Evolutionary conservation across 352 stramenopile species (phyloP).

Genomic region (Phytophthora macrochlamydospora): DNA sequence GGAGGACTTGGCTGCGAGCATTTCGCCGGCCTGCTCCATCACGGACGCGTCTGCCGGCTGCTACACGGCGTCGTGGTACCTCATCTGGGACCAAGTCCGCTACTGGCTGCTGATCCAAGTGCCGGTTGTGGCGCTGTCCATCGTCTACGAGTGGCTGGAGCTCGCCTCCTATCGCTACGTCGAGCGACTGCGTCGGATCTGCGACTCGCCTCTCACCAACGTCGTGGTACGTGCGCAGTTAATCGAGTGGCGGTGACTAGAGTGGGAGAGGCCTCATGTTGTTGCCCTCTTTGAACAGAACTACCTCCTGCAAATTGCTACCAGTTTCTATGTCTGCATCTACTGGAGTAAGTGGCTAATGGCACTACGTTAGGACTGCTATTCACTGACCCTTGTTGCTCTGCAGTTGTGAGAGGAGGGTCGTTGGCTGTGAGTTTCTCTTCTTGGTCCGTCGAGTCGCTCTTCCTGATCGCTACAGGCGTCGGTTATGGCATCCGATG

Average conservation of each 20-base stretch:
- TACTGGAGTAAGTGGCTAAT: constrained; percentile 74
- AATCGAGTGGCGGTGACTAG: not conserved
- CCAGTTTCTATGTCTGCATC: constrained; percentile 80
- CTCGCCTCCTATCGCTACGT: constrained; percentile 61
- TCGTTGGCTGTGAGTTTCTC: constrained; percentile 74
- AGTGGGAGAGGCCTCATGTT: too few species aligned
- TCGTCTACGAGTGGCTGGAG: constrained; percentile 87
- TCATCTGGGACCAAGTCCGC: constrained; percentile 81
- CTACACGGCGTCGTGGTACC: constrained; percentile 84
- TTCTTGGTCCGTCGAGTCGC: constrained; percentile 83
- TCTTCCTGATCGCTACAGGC: constrained; percentile 71
- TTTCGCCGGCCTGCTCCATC: constrained; percentile 55
- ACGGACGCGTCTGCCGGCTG: constrained; percentile 56
- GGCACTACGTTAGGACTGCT: not conserved
- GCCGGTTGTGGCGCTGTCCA: constrained; percentile 65
- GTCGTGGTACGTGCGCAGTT: constrained; percentile 48
- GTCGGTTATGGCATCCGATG: constrained; percentile 78
- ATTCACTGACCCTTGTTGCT: constrained; percentile 5
- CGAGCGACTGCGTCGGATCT: constrained; percentile 69
- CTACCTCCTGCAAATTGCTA: constrained; percentile 78
- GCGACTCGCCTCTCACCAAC: constrained; percentile 71
- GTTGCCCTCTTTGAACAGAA: constrained; percentile 47
- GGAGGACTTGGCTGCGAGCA: constrained; percentile 18
- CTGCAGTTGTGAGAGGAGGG: constrained; percentile 71
- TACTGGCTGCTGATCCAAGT: constrained; percentile 82